Evolutionary conservation across 768 basidiomycete species (phyloP).

Genomic region (Sutorius australiensis): DNA sequence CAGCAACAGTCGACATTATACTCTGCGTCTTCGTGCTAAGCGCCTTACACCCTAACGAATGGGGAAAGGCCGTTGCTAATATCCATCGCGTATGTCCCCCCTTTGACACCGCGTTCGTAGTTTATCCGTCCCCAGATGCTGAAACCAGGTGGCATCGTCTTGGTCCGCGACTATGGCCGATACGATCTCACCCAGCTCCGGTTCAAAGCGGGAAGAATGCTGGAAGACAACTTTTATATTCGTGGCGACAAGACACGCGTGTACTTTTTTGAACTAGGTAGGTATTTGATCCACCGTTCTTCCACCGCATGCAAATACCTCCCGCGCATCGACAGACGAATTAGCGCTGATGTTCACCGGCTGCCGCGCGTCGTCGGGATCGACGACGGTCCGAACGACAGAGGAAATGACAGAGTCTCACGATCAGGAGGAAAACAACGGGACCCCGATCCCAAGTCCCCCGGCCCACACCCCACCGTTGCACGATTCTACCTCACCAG

Average conservation of each 20-base stretch:
- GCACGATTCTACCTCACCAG: background rate
- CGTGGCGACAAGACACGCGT: slow-evolving; percentile 96
- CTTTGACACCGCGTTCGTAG: background rate
- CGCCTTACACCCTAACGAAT: slow-evolving; percentile 91
- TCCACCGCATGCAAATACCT: background rate
- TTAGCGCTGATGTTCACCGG: slow-evolving; percentile 80
- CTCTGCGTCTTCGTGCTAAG: slow-evolving; percentile 94
- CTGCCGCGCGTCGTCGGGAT: slow-evolving; percentile 34
- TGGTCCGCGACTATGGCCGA: slow-evolving; percentile 93
- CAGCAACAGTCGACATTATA: slow-evolving; percentile 77
- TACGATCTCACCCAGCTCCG: slow-evolving; percentile 93
- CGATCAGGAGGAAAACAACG: slow-evolving; percentile 16
- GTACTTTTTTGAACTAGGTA: slow-evolving; percentile 92
- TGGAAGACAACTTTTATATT: slow-evolving; percentile 94
- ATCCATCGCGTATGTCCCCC: slow-evolving; percentile 57
- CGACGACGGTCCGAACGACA: slow-evolving; percentile 29
- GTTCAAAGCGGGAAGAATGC: slow-evolving; percentile 82
- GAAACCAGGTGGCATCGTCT: slow-evolving; percentile 80
- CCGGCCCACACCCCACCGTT: slow-evolving; percentile 6
- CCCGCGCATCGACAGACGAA: slow-evolving; percentile 51
- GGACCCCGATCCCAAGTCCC: slow-evolving; percentile 1
- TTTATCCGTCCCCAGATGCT: slow-evolving; percentile 59
- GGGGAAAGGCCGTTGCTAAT: slow-evolving; percentile 79
- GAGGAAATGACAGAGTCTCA: slow-evolving; percentile 36
- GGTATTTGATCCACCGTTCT: slow-evolving; percentile 1